Evolutionary conservation across 1,284 basidiomycete genomes (phyloP).

Genomic region (Ceratobasidium sp.): DNA sequence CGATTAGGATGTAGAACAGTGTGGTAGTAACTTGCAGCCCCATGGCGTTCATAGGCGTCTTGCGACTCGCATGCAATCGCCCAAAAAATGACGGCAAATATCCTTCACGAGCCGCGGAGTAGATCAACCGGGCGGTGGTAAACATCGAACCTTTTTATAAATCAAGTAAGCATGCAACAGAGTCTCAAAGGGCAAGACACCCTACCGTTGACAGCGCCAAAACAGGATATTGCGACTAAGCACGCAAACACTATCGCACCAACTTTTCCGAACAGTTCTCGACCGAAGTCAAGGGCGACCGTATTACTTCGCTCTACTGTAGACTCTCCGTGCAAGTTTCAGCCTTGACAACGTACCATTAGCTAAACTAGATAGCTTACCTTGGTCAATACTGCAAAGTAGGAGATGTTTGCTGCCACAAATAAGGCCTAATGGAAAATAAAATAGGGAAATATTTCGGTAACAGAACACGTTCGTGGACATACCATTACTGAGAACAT

Average conservation of each 20-base stretch:
- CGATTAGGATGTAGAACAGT: slow-evolving; percentile 79
- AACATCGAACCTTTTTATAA: slow-evolving; percentile 73
- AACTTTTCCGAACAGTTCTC: slow-evolving; percentile 81
- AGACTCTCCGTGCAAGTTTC: slow-evolving; percentile 54
- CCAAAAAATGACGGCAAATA: slow-evolving; percentile 88
- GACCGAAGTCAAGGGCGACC: slow-evolving; percentile 94
- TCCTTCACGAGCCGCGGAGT: slow-evolving; percentile 87
- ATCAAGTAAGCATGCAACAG: background rate
- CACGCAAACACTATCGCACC: slow-evolving; percentile 89
- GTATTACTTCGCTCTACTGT: slow-evolving; percentile 86
- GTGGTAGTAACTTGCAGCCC: slow-evolving; percentile 80
- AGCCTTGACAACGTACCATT: background rate
- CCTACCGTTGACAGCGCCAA: slow-evolving; percentile 87
- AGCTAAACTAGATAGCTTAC: slow-evolving; percentile 55
- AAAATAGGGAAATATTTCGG: background rate
- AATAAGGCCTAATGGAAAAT: slow-evolving; percentile 69
- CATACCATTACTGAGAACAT: slow-evolving; percentile 80
- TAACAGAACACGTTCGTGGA: slow-evolving; percentile 46
- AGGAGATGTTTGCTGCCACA: slow-evolving; percentile 85
- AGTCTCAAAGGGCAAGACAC: background rate
- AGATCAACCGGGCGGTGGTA: slow-evolving; percentile 86
- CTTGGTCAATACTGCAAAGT: slow-evolving; percentile 93
- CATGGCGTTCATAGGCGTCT: slow-evolving; percentile 88
- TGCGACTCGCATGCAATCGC: slow-evolving; percentile 72
- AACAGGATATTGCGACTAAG: slow-evolving; percentile 93